phyloP scores from a whole-genome alignment of 495 filamentous ascomycete species.

The Neurospora sublineolata region DNA sequence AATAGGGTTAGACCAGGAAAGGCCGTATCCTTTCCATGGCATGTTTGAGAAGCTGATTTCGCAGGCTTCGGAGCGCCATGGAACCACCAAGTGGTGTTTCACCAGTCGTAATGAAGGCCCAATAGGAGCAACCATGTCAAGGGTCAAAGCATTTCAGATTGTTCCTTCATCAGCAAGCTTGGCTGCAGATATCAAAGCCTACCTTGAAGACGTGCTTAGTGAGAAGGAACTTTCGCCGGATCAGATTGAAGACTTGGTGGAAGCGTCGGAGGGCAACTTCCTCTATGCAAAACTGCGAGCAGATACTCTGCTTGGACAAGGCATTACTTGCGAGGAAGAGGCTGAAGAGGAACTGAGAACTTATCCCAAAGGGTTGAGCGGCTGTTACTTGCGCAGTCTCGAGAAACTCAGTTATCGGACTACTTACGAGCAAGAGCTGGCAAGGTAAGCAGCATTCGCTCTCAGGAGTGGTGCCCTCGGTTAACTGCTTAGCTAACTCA shows the following conservation, averaged over 20 bases:
- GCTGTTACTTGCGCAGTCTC: constrained; percentile 16
- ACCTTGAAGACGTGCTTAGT: constrained; percentile 9
- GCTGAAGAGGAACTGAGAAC: constrained; percentile 13
- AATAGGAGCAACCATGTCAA: constrained; percentile 10
- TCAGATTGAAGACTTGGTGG: background rate
- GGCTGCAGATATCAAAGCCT: constrained; percentile 7
- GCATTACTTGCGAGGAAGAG: constrained; percentile 14
- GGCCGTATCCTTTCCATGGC: background rate
- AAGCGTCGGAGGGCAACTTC: constrained; percentile 21
- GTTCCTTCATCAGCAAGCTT: background rate
- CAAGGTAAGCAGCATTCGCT: constrained; percentile 6
- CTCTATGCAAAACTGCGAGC: constrained; percentile 16
- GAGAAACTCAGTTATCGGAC: constrained; percentile 9
- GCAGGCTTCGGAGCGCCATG: constrained; percentile 8
- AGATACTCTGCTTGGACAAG: constrained; percentile 9
- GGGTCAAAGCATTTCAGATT: constrained; percentile 4
- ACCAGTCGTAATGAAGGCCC: constrained; percentile 16
- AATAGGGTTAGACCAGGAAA: background rate
- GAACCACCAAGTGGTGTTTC: constrained; percentile 26
- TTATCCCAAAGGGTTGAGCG: constrained; percentile 17
- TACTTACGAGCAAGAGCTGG: constrained; percentile 9
- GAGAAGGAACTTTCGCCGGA: background rate
- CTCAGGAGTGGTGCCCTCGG: background rate
- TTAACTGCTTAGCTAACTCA: background rate
- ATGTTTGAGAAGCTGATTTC: constrained; percentile 6